Base-by-base conservation (phyloP, 345 rosid genomes). In the Sonneratia caseolaris region DNA sequence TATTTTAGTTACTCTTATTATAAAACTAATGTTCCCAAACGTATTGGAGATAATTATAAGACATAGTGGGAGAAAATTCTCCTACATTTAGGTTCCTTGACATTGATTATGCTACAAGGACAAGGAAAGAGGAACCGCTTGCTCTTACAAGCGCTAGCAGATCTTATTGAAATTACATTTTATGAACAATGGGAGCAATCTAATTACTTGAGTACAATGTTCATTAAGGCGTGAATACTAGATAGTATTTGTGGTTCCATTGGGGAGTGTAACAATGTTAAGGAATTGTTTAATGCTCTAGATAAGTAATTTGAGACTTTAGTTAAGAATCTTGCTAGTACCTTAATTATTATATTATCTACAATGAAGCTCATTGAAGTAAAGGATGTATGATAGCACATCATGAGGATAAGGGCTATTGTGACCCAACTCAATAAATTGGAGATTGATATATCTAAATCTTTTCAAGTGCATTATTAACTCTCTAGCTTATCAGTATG, bases 91-190 rank as follows among this genome's bases (percentile, higher is more conserved):
- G 18, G 13, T 68, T 3, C 35, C 40, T 19, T 18, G 37, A 45
- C 53, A 68, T 68, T 68, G 70, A 45, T 40, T 68, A 43, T 22
- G 56, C 56, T 5, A 68, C 22, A 21, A 42, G 36, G 18, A 68
- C 22, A 21, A 42, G 36, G 18, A 68, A 40, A 43, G 37, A 24
- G 11, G 70, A n/a, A 68, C 18, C 14, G 19, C 45, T 3, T 37
- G 47, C 45, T 37, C 68, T 24, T 7, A 37, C 24, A 7, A 0
- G 35, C 37, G 7, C 19, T 3, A 19, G 24, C 3, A 66, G n/a
- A 27, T 18, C 0, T 22, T 0, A 9, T 1, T 37, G 68, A 66
- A 9, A 7, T 66, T 13, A 10, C 8, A 12, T 24, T 37, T 66
- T 37, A 37, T 66, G 12, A 66, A 37, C 3, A 66, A 37, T 15